Evolutionary conservation across 441 rosid genomes (phyloP).

Genomic region (Syzygium syzygioides): DNA sequence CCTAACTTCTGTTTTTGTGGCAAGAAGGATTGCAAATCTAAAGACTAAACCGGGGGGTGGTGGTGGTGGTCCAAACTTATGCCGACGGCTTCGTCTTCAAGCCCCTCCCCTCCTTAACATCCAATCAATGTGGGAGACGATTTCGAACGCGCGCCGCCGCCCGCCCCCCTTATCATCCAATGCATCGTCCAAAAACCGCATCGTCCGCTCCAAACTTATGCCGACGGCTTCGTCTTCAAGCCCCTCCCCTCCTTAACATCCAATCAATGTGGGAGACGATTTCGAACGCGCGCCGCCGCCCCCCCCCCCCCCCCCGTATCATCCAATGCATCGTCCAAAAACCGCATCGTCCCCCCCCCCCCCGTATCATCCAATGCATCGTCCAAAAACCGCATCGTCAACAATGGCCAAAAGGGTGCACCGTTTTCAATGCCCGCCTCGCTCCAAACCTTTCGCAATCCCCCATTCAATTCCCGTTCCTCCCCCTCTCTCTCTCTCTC

Average conservation of each 20-base stretch:
- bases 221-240: neutral
- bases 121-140: neutral
- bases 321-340: neutral
- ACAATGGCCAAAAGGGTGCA: neutral
- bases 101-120: neutral
- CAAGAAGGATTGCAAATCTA: neutral
- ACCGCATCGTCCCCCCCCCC: neutral
- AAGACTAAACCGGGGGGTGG: neutral
- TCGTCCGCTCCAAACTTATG: neutral
- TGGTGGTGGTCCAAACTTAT: neutral
- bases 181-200: too few species aligned
- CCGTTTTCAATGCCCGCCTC: neutral
- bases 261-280: neutral
- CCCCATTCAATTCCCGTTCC: neutral
- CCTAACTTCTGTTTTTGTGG: neutral
- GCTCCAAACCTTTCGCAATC: neutral
- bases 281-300: neutral
- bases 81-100: neutral
- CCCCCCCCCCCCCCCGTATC: neutral
- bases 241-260: neutral
- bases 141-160: neutral
- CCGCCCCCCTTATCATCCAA: too few species aligned
- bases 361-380: neutral
- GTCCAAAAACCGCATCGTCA: neutral
- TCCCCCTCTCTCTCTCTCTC: neutral